phyloP scores from a whole-genome alignment of 257 asterid genomes.

The Salvia splendens region DNA sequence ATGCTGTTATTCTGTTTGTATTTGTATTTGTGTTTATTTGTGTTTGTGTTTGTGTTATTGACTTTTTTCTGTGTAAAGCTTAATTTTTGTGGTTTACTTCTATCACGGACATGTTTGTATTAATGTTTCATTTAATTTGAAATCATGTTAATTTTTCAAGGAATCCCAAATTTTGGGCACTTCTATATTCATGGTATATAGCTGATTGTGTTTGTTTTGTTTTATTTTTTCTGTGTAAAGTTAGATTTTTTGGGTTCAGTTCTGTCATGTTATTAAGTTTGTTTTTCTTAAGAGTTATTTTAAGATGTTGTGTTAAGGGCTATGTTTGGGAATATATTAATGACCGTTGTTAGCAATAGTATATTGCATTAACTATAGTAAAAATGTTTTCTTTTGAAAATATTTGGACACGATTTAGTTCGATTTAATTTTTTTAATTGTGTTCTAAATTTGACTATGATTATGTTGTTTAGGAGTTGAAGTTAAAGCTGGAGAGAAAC shows the following conservation, averaged over 20 bases:
- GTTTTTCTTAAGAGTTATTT: too few relatives aligned
- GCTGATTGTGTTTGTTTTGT: not conserved
- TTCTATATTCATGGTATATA: too few relatives aligned
- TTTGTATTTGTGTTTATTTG: too few relatives aligned
- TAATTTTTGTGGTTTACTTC: too few relatives aligned
- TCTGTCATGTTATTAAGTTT: not conserved
- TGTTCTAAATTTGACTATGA: not conserved
- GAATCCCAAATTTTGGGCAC: too few relatives aligned
- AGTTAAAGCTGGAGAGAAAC: constrained; percentile 58
- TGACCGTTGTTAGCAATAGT: not conserved
- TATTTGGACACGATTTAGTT: not conserved
- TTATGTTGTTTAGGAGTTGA: constrained; percentile 55
- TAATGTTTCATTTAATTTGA: not conserved
- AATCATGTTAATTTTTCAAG: too few relatives aligned
- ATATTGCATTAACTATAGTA: not conserved
- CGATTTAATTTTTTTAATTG: not conserved
- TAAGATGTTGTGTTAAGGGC: not conserved
- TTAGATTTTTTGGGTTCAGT: not conserved
- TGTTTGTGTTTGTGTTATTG: too few relatives aligned
- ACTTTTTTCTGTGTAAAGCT: too few relatives aligned
- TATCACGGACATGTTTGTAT: not conserved
- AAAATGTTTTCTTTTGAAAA: not conserved
- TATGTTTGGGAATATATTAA: not conserved
- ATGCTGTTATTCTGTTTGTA: too few relatives aligned
- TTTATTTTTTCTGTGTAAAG: not conserved